Evolutionary conservation across 1,139 yeast genomes (phyloP).

Genomic region (Yamadazyma blattariae): DNA sequence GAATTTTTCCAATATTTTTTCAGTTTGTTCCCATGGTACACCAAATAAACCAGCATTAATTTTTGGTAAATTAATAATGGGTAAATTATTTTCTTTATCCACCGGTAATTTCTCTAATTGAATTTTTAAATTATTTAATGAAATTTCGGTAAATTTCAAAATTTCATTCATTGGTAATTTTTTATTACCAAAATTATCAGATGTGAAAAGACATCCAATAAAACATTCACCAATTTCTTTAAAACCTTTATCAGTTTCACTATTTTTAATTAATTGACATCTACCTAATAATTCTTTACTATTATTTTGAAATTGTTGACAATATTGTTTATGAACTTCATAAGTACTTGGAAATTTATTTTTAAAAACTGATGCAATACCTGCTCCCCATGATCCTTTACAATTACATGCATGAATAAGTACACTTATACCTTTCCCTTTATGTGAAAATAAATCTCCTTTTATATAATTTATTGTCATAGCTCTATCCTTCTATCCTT

Average conservation of each 20-base stretch:
- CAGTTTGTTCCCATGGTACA: conserved; percentile 78
- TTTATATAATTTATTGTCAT: conserved; percentile 34
- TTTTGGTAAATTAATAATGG: conserved; percentile 60
- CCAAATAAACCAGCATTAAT: conserved; percentile 78
- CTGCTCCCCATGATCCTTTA: conserved; percentile 82
- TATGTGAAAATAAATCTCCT: conserved; percentile 57
- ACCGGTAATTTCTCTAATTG: conserved; percentile 28
- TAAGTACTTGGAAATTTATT: conserved; percentile 52
- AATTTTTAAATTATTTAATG: conserved; percentile 43
- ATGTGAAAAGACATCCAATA: conserved; percentile 69
- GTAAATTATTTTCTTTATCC: conserved; percentile 13
- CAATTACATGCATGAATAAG: conserved; percentile 80
- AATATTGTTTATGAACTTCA: conserved; percentile 44
- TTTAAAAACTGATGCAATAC: conserved; percentile 60
- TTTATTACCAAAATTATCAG: conserved; percentile 40
- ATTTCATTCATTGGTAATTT: conserved; percentile 35
- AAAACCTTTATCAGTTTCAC: conserved; percentile 25
- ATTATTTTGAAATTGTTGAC: conserved; percentile 27
- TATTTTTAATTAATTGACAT: conserved; percentile 43
- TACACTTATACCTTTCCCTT: conserved; percentile 29
- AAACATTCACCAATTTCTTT: conserved; percentile 22
- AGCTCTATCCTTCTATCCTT: not conserved
- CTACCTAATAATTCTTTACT: conserved; percentile 50
- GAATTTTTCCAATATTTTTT: conserved; percentile 31
- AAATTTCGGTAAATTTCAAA: conserved; percentile 43